phyloP scores from a whole-genome alignment of 2,329 filamentous ascomycete species.

The Chrysosphaeria jannelii region DNA sequence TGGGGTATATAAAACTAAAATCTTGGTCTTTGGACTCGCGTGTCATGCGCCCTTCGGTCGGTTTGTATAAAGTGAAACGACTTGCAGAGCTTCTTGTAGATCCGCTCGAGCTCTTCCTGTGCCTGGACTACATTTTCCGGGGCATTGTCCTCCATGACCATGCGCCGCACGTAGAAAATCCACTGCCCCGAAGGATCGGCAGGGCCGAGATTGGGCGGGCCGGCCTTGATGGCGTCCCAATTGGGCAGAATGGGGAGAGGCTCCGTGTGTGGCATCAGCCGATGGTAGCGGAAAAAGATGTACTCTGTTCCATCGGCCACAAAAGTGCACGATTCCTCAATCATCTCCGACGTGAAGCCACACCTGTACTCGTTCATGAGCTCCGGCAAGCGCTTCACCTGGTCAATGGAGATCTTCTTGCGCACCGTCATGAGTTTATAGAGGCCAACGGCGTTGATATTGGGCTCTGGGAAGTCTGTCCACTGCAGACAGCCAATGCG shows the following conservation, averaged over 20 bases:
- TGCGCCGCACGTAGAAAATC: slow-evolving; percentile 22
- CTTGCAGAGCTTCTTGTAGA: slow-evolving; percentile 17
- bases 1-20: no score
- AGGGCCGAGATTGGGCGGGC: slow-evolving; percentile 10
- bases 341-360: slow-evolving; percentile 20
- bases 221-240: slow-evolving; percentile 11
- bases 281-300: slow-evolving; percentile 17
- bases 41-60: slow-evolving; percentile 22
- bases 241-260: slow-evolving; percentile 13
- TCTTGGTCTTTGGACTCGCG: slow-evolving; percentile 12
- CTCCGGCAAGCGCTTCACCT: slow-evolving; percentile 16
- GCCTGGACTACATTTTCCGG: slow-evolving; percentile 25
- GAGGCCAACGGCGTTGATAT: slow-evolving; percentile 6
- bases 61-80: slow-evolving; percentile 20
- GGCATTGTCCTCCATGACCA: slow-evolving; percentile 23
- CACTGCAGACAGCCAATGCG: slow-evolving; percentile 23
- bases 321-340: slow-evolving; percentile 23
- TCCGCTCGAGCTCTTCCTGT: slow-evolving; percentile 17
- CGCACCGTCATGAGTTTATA: slow-evolving; percentile 18
- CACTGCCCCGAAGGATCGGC: slow-evolving; percentile 18
- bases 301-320: slow-evolving; percentile 24
- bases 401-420: slow-evolving; percentile 24
- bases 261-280: slow-evolving; percentile 6
- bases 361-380: slow-evolving; percentile 18
- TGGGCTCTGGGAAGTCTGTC: slow-evolving; percentile 29